phyloP scores from a whole-genome alignment of 164 flowering plant genomes.

The Magnolia changhungtana region DNA sequence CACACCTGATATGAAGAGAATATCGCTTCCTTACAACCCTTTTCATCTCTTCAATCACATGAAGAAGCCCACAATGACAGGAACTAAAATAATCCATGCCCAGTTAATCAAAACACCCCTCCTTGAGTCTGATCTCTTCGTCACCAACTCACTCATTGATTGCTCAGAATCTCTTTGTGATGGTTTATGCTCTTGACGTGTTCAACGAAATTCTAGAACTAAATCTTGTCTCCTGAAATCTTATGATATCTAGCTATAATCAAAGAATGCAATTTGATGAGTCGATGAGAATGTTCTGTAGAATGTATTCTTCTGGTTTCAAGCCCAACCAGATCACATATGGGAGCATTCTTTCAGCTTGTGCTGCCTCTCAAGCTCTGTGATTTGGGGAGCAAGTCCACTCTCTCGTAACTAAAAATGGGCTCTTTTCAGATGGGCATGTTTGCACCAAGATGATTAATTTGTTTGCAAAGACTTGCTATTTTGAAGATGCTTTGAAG shows the following conservation, averaged over 20 bases:
- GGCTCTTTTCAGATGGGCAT: conserved; percentile 50
- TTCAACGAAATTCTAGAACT: conserved; percentile 21
- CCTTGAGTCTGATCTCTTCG: conserved; percentile 20
- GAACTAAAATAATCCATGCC: conserved; percentile 42
- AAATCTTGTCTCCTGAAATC: conserved; percentile 53
- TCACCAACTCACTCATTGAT: conserved; percentile 40
- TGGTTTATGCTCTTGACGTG: conserved; percentile 32
- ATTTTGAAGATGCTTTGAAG: conserved; percentile 57
- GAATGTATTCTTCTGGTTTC: conserved; percentile 42
- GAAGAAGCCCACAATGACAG: conserved; percentile 22
- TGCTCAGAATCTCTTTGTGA: conserved; percentile 33
- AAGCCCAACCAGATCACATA: conserved; percentile 49
- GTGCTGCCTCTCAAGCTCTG: conserved; percentile 35
- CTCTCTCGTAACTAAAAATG: conserved; percentile 46
- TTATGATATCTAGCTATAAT: conserved; percentile 52
- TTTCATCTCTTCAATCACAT: conserved; percentile 31
- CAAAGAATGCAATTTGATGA: conserved; percentile 28
- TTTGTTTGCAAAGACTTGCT: conserved; percentile 43
- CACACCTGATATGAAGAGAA: conserved; percentile 8
- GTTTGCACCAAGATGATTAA: conserved; percentile 64
- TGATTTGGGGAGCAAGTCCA: conserved; percentile 49
- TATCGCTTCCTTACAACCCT: conserved; percentile 23
- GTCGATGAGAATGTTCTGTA: conserved; percentile 46
- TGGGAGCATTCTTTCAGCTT: conserved; percentile 73
- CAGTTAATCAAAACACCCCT: conserved; percentile 34